Percentiles rank a stretch among this genome's conserved stretches.
Conservation (phyloP, 106 monocot species). For the Xerophyta viscosa region DNA sequence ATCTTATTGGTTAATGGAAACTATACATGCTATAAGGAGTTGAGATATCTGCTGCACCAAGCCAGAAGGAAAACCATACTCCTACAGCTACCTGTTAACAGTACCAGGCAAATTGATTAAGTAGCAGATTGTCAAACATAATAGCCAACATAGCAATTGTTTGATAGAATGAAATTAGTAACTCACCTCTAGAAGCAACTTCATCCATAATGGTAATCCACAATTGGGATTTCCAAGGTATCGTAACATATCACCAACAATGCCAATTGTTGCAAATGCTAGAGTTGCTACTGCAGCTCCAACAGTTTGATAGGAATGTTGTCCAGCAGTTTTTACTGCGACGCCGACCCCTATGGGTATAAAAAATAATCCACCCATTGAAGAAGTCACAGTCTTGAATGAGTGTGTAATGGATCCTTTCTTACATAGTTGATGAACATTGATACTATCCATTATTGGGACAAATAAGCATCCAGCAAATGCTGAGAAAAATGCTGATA, state of each 20-base stretch:
- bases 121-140: too few relatives aligned
- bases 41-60: constrained; percentile 48
- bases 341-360: constrained; percentile 71
- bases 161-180: too few relatives aligned
- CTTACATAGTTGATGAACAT: constrained; percentile 44
- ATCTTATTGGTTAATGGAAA: constrained; percentile 36
- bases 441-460: constrained; percentile 49
- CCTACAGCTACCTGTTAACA: constrained; percentile 57
- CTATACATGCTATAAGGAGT: constrained; percentile 90
- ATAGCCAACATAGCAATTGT: too few relatives aligned
- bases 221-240: constrained; percentile 21
- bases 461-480: constrained; percentile 64
- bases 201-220: constrained; percentile 47
- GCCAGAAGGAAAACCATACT: constrained; percentile 71
- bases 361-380: constrained; percentile 89
- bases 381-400: constrained; percentile 35
- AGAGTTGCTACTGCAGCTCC: constrained; percentile 56
- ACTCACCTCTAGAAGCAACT: constrained; percentile 49
- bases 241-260: constrained; percentile 55
- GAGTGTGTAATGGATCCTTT: constrained; percentile 32
- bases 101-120: not conserved
- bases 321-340: constrained; percentile 31
- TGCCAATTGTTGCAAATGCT: constrained; percentile 57
- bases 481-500: constrained; percentile 57
- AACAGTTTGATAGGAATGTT: constrained; percentile 33